A percentile compares a stretch with the other conserved stretches of the same genome.
These are phyloP conservation scores for Penicillium expansum DNA, from an alignment of 2,329 filamentous ascomycete species.

Conservation along the genomic window DNA sequence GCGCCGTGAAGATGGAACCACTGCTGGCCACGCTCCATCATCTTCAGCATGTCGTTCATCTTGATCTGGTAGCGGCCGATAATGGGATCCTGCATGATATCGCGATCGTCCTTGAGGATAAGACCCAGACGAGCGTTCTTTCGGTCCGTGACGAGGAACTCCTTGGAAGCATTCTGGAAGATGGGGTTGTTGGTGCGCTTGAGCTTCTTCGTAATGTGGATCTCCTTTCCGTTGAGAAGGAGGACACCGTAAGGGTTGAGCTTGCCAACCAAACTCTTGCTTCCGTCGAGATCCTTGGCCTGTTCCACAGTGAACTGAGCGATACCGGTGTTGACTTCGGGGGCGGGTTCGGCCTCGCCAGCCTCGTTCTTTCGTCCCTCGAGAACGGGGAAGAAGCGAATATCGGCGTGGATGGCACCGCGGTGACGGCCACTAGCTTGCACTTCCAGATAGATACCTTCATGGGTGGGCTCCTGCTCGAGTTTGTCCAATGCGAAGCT, in stretches of 20 bases:
- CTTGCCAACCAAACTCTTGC: conserved; percentile 84
- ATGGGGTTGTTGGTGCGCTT: conserved; percentile 98
- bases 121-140: conserved; percentile 87
- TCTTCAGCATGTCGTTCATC: conserved; percentile 85
- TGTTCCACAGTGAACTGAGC: conserved; percentile 90
- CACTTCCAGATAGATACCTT: conserved; percentile 82
- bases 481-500: conserved; percentile 82
- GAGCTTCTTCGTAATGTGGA: conserved; percentile 84
- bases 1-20: conserved; percentile 88
- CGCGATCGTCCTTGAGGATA: conserved; percentile 92
- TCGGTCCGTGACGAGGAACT: conserved; percentile 90
- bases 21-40: conserved; percentile 88
- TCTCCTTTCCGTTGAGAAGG: conserved; percentile 85
- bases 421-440: conserved; percentile 79
- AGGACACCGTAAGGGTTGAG: conserved; percentile 89
- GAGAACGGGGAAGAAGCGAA: conserved; percentile 94
- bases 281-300: conserved; percentile 90
- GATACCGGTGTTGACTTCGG: conserved; percentile 91
- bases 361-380: conserved; percentile 65
- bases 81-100: conserved; percentile 75
- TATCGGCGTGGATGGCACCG: conserved; percentile 74
- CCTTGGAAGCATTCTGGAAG: conserved; percentile 89
- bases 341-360: conserved; percentile 74
- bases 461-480: conserved; percentile 71
- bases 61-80: conserved; percentile 94